Evolutionary conservation across 495 filamentous ascomycete genomes (phyloP).

Genomic region (Penicillium robsamsonii): DNA sequence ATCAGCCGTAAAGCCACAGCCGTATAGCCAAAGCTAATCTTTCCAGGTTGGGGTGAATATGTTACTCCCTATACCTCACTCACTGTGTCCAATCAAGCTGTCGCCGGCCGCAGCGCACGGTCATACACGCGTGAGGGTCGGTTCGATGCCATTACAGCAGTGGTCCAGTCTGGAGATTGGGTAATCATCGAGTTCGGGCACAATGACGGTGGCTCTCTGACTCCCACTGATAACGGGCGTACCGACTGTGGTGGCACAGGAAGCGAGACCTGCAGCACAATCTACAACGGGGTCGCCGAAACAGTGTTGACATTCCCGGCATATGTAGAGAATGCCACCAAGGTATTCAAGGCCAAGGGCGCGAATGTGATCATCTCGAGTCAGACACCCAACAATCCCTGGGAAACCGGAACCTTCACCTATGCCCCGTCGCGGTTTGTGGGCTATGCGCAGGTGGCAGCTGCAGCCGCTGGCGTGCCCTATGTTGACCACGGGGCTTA

Average conservation of each 20-base stretch:
- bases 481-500: constrained; percentile 65
- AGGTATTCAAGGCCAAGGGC: constrained; percentile 53
- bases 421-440: constrained; percentile 53
- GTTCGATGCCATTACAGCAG: constrained; percentile 52
- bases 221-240: constrained; percentile 56
- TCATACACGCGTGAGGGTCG: constrained; percentile 60
- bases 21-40: constrained; percentile 9
- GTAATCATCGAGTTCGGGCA: constrained; percentile 65
- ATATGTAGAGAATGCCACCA: constrained; percentile 56
- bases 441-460: constrained; percentile 53
- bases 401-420: constrained; percentile 53
- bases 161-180: constrained; percentile 51
- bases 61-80: constrained; percentile 45
- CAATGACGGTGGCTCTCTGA: constrained; percentile 62
- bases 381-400: constrained; percentile 63
- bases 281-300: constrained; percentile 50
- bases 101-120: constrained; percentile 58
- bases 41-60: constrained; percentile 59
- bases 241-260: constrained; percentile 56
- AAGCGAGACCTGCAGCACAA: constrained; percentile 53
- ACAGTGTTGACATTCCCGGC: constrained; percentile 57
- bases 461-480: constrained; percentile 40
- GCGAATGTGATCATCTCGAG: constrained; percentile 60
- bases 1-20: too few species aligned
- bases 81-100: constrained; percentile 56